Evolutionary conservation across 2,329 filamentous ascomycete species (phyloP).

Genomic region (Ophiocordyceps australis): DNA sequence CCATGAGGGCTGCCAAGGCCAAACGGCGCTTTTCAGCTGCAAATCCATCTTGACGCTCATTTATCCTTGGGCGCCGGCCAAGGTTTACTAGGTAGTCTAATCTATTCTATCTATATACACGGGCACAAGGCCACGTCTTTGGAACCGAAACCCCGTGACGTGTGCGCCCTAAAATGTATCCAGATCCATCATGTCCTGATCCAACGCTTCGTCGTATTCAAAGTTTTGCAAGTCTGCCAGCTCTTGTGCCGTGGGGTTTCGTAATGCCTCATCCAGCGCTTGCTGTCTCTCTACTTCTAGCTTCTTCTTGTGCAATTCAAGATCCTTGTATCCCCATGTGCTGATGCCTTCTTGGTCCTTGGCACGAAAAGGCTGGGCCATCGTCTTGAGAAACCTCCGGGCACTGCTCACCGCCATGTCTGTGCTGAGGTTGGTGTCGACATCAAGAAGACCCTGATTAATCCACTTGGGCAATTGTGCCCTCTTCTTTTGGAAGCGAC

Average conservation of each 20-base stretch:
- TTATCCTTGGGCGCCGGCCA: too few relatives aligned
- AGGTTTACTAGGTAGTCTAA: too few relatives aligned
- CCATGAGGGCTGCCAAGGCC: conserved; percentile 39
- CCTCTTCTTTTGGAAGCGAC: conserved; percentile 83
- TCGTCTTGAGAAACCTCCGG: conserved; percentile 74
- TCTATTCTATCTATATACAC: too few relatives aligned
- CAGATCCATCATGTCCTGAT: conserved; percentile 36
- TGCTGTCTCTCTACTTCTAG: conserved; percentile 49
- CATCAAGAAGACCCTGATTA: conserved; percentile 66
- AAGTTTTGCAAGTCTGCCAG: conserved; percentile 18
- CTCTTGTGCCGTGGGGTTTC: conserved; percentile 7
- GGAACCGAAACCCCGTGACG: too few relatives aligned
- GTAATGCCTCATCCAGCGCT: conserved; percentile 31
- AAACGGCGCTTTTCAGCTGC: conserved; percentile 16
- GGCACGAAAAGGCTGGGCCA: conserved; percentile 77
- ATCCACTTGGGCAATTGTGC: conserved; percentile 94
- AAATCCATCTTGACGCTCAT: too few relatives aligned
- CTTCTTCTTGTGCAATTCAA: conserved; percentile 63
- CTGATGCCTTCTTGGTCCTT: conserved; percentile 83
- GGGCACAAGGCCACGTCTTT: too few relatives aligned
- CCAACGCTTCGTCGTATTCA: conserved; percentile 32
- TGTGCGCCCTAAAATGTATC: conserved; percentile 12
- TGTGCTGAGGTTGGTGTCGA: conserved; percentile 78
- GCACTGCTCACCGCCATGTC: conserved; percentile 87
- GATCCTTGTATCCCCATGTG: conserved; percentile 71